A percentile compares a stretch with the other conserved stretches of the same genome.
phyloP scores from a whole-genome alignment of 106 monocot genomes.

The Acorus gramineus region DNA sequence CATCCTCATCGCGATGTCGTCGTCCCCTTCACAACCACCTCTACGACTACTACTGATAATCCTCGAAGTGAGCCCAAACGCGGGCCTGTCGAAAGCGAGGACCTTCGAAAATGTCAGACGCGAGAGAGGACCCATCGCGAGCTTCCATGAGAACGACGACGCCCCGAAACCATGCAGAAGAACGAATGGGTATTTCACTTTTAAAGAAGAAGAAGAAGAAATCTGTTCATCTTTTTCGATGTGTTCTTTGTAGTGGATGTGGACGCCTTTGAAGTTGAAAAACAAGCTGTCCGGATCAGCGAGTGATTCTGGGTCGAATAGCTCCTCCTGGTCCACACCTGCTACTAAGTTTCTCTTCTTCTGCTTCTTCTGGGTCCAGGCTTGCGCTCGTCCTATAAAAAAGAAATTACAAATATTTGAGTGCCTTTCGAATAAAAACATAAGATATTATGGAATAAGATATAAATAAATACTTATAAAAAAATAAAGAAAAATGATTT shows the following conservation, averaged over 20 bases:
- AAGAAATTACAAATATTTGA: neutral
- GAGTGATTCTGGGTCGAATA: conserved; percentile 45
- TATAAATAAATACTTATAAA: too few species aligned
- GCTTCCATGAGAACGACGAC: conserved; percentile 72
- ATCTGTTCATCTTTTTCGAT: neutral
- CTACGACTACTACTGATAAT: neutral
- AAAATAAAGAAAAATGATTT: too few species aligned
- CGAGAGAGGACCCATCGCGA: conserved; percentile 59
- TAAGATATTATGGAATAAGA: too few species aligned
- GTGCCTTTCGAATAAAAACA: neutral
- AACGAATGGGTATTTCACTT: conserved; percentile 42
- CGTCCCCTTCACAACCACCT: neutral
- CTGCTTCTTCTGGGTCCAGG: conserved; percentile 5
- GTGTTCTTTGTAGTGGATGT: conserved; percentile 71
- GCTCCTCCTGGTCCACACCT: conserved; percentile 69
- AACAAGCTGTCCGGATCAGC: conserved; percentile 78
- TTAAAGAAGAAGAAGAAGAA: neutral
- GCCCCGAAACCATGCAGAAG: conserved; percentile 85
- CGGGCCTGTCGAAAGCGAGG: conserved; percentile 88
- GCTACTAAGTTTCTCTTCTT: conserved; percentile 27
- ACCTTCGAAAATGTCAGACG: conserved; percentile 47
- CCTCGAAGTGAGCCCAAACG: conserved; percentile 79
- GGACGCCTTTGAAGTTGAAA: conserved; percentile 55
- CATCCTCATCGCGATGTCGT: conserved; percentile 4
- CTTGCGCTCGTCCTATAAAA: conserved; percentile 15